These are phyloP conservation scores for Mucor irregularis DNA, from an alignment of 371 early-diverging fungal species.

Conservation along the genomic window DNA sequence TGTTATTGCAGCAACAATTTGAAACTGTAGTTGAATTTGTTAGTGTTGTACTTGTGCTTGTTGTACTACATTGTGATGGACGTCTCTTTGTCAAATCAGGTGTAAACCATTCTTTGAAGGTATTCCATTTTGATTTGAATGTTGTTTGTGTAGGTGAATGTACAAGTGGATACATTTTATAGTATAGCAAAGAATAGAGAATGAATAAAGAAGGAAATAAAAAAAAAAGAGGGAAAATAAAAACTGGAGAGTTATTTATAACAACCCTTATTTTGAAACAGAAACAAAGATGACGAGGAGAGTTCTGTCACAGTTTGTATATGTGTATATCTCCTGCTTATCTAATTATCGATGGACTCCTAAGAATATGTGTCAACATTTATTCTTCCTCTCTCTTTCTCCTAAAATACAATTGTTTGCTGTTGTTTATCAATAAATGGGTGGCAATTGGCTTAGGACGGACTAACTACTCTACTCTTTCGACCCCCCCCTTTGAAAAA, in stretches of 20 bases:
- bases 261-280: too few species aligned
- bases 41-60: slow-evolving; percentile 4
- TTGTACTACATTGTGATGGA: slow-evolving; percentile 23
- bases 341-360: too few species aligned
- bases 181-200: background rate
- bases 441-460: too few species aligned
- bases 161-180: slow-evolving; percentile 16
- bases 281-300: too few species aligned
- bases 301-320: too few species aligned
- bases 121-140: slow-evolving; percentile 19
- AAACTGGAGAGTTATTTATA: background rate
- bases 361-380: too few species aligned
- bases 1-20: background rate
- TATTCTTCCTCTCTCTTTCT: too few species aligned
- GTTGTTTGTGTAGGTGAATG: slow-evolving; percentile 15
- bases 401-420: too few species aligned
- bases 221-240: background rate
- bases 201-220: background rate
- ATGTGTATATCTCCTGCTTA: too few species aligned
- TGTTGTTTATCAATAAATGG: too few species aligned
- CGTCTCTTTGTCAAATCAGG: slow-evolving; percentile 24
- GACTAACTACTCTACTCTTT: too few species aligned
- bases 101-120: slow-evolving; percentile 23
- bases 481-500: too few species aligned
- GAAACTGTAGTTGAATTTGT: slow-evolving; percentile 3